Conservation (phyloP, 2,329 filamentous ascomycete species). For the Neocucurbitaria cava region DNA sequence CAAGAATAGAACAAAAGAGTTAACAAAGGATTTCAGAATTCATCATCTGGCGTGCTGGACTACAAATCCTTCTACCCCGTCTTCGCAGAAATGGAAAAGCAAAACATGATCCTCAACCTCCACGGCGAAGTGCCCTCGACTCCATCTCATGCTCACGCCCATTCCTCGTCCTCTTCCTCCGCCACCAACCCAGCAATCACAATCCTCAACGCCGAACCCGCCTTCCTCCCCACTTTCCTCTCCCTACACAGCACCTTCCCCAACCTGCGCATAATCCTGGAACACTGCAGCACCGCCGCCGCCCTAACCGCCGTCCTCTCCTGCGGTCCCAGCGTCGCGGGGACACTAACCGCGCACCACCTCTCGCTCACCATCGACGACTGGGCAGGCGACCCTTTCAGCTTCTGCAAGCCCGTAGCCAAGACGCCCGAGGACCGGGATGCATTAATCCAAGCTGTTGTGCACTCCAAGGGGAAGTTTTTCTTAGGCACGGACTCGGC, state of each 20-base stretch:
- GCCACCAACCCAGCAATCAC: constrained; percentile 39
- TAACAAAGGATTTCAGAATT: no score
- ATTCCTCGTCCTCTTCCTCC: no score
- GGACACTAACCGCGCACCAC: constrained; percentile 87
- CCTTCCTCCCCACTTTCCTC: constrained; percentile 81
- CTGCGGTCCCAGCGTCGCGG: constrained; percentile 79
- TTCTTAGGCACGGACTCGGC: constrained; percentile 77
- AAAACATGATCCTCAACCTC: constrained; percentile 86
- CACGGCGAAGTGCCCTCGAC: constrained; percentile 82
- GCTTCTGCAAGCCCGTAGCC: constrained; percentile 76
- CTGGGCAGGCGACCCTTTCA: constrained; percentile 72
- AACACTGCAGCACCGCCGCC: constrained; percentile 87
- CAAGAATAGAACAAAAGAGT: no score
- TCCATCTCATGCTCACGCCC: constrained; percentile 29
- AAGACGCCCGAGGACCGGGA: constrained; percentile 73
- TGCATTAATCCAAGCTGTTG: constrained; percentile 71
- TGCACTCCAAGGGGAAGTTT: constrained; percentile 66
- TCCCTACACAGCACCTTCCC: constrained; percentile 79
- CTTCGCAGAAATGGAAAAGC: constrained; percentile 87
- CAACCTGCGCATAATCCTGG: constrained; percentile 68
- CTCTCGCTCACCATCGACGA: constrained; percentile 81
- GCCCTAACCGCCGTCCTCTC: constrained; percentile 78
- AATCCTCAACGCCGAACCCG: constrained; percentile 71
- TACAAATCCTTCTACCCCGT: constrained; percentile 77
- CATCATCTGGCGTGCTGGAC: constrained; percentile 70